Evolutionary conservation across 2,329 filamentous ascomycete genomes (phyloP).

Genomic region (Calonectria pseudoreteaudii): DNA sequence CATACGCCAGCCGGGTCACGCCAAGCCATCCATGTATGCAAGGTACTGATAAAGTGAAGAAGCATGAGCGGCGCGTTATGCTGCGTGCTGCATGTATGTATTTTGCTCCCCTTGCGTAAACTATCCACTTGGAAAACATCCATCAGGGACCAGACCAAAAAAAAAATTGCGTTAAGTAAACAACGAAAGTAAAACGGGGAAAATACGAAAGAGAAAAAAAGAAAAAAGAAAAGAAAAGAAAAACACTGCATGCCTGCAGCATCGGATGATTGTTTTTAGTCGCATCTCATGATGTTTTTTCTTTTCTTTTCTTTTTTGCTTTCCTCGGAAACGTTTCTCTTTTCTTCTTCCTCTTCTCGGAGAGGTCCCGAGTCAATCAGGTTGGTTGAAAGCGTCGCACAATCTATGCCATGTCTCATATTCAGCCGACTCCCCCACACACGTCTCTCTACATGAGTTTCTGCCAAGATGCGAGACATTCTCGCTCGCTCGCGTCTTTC

Average conservation of each 20-base stretch:
- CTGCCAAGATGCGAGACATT: conserved; percentile 12
- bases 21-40: neutral
- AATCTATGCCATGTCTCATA: conserved; percentile 10
- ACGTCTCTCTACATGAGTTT: neutral
- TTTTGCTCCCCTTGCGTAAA: neutral
- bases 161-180: neutral
- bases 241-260: neutral
- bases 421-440: neutral
- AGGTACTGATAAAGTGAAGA: neutral
- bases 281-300: neutral
- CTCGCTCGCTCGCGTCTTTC: conserved; percentile 12
- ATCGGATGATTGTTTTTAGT: neutral
- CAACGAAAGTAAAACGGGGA: neutral
- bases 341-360: neutral
- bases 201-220: neutral
- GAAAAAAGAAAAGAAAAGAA: neutral
- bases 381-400: conserved; percentile 1
- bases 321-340: neutral
- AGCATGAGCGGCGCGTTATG: neutral
- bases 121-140: neutral
- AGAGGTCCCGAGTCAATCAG: neutral
- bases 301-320: no score
- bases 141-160: neutral
- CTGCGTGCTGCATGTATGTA: neutral
- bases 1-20: neutral